Percentiles rank a stretch among this genome's conserved stretches.
phyloP scores from a whole-genome alignment of 2,329 filamentous ascomycete species.

The Microsporum audouinii region DNA sequence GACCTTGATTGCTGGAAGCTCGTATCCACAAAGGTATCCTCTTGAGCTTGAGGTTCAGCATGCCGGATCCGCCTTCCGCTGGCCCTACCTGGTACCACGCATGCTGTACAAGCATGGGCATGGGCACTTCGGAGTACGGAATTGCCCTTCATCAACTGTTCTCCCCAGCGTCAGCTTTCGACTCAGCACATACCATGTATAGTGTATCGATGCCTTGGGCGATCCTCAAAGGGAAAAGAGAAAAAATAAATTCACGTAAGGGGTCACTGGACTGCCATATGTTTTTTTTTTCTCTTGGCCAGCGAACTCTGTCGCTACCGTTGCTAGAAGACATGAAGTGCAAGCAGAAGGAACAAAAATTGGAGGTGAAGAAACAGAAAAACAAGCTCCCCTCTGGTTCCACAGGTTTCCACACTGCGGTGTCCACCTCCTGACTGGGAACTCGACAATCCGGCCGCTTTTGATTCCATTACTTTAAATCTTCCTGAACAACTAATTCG shows the following conservation, averaged over 20 bases:
- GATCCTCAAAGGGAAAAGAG: neutral
- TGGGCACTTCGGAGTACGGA: neutral
- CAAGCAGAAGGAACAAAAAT: neutral
- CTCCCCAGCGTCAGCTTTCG: neutral
- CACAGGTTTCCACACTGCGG: neutral
- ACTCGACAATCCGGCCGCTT: neutral
- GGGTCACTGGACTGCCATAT: neutral
- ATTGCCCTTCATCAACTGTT: neutral
- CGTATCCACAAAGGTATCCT: neutral
- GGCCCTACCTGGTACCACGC: conserved; percentile 4
- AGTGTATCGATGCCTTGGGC: too few species aligned
- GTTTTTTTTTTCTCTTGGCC: neutral
- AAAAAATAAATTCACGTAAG: neutral
- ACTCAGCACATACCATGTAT: neutral
- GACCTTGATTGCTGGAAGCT: conserved; percentile 4
- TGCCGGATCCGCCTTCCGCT: conserved; percentile 5
- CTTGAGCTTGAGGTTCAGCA: neutral
- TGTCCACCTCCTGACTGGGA: neutral
- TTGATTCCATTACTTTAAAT: neutral
- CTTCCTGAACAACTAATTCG: neutral
- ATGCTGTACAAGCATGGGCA: neutral
- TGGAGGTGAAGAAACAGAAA: neutral
- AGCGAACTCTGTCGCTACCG: neutral
- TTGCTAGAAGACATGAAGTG: neutral
- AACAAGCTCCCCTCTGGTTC: conserved; percentile 2